phyloP scores from a whole-genome alignment of 2,329 filamentous ascomycete species.

The Penicillium sclerotigenum region DNA sequence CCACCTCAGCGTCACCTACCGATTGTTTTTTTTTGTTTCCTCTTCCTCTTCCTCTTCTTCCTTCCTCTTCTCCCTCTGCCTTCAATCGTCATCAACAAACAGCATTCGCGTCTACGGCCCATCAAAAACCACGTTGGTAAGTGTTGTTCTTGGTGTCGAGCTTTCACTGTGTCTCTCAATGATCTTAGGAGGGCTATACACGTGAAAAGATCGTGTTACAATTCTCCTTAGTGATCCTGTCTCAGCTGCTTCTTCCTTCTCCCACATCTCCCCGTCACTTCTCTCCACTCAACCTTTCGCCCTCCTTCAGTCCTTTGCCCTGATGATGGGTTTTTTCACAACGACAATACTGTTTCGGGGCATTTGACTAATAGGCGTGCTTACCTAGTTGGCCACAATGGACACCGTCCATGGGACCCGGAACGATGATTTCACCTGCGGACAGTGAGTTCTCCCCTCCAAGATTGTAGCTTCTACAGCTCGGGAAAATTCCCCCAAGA shows the following conservation, averaged over 20 bases:
- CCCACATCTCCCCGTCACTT: not conserved
- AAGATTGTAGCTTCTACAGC: not conserved
- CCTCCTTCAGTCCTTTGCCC: not conserved
- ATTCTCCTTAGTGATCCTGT: not conserved
- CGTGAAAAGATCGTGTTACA: not conserved
- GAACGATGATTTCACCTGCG: slow-evolving; percentile 3
- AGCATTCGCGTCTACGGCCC: too few relatives aligned
- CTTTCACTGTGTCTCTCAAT: not conserved
- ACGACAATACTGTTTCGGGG: too few relatives aligned
- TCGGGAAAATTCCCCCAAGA: not conserved
- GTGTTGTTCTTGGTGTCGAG: not conserved
- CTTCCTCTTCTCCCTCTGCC: not conserved
- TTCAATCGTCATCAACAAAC: not conserved
- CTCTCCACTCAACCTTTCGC: too few relatives aligned
- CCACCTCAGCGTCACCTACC: not conserved
- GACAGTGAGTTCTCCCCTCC: slow-evolving; percentile 30
- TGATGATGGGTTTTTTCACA: not conserved
- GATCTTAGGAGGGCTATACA: not conserved
- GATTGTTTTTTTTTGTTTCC: not conserved
- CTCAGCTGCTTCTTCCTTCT: not conserved
- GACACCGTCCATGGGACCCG: not conserved
- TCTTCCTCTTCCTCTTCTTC: not conserved
- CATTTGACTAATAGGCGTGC: not conserved
- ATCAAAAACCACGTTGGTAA: not conserved
- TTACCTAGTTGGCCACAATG: not conserved